A percentile compares a stretch with the other conserved stretches of the same genome.
Conservation (phyloP, 352 stramenopile species). For the Lagenidium giganteum region DNA sequence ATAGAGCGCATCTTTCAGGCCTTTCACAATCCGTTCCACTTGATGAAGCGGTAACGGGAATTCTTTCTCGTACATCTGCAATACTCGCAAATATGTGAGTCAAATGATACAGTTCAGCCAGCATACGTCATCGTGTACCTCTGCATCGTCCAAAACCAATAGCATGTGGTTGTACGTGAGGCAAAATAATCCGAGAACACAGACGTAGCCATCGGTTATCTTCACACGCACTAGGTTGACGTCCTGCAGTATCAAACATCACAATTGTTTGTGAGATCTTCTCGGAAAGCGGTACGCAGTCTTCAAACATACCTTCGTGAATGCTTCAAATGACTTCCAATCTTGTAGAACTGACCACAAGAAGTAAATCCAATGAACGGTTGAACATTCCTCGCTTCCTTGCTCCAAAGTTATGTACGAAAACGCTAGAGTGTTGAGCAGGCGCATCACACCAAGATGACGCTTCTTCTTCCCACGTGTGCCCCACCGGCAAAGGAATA, state of each 20-base stretch:
- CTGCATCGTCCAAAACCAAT: conserved; percentile 60
- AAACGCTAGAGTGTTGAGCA: conserved; percentile 62
- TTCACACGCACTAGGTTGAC: conserved; percentile 35
- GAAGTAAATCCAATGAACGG: conserved; percentile 36
- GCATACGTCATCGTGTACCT: conserved; percentile 24
- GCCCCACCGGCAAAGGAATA: conserved; percentile 61
- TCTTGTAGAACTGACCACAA: conserved; percentile 68
- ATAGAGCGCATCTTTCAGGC: conserved; percentile 52
- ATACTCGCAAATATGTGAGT: too few relatives aligned
- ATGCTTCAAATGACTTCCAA: conserved; percentile 42
- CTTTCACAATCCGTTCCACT: conserved; percentile 52
- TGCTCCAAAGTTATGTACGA: conserved; percentile 25
- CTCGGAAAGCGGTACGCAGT: conserved; percentile 12
- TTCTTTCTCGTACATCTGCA: conserved; percentile 62
- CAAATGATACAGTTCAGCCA: too few relatives aligned
- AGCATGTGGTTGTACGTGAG: conserved; percentile 61
- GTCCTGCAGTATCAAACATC: conserved; percentile 18
- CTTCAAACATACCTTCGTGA: conserved; percentile 25
- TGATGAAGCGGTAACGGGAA: conserved; percentile 64
- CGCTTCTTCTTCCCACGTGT: conserved; percentile 24
- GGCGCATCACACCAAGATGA: conserved; percentile 32
- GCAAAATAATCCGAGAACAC: conserved; percentile 48
- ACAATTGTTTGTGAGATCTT: too few relatives aligned
- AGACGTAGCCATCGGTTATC: conserved; percentile 36
- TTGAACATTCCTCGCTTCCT: background rate